phyloP scores from a whole-genome alignment of 140 eudicot genomes.

The Stevia rebaudiana region DNA sequence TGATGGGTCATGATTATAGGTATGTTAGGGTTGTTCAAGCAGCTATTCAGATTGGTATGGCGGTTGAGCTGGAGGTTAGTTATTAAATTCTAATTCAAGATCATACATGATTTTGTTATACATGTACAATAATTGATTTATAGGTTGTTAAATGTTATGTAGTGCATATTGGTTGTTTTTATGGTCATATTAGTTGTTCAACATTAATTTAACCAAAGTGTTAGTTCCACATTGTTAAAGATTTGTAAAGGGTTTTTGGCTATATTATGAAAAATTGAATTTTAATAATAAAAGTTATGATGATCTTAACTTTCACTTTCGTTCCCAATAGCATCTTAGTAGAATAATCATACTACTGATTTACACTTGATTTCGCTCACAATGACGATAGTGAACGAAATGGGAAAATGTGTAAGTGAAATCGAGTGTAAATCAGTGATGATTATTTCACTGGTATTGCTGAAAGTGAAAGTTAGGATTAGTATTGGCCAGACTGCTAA shows the following conservation, averaged over 20 bases:
- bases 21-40: constrained; percentile 73
- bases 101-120: not conserved
- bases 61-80: constrained; percentile 89
- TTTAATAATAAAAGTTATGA: too few relatives aligned
- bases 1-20: constrained; percentile 65
- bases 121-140: not conserved
- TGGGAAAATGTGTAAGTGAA: too few relatives aligned
- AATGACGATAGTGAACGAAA: too few relatives aligned
- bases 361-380: too few relatives aligned
- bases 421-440: too few relatives aligned
- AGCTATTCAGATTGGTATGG: constrained; percentile 75
- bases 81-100: not conserved
- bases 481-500: too few relatives aligned
- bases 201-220: not conserved
- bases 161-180: not conserved
- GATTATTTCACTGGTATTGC: too few relatives aligned
- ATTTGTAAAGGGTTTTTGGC: not conserved
- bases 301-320: too few relatives aligned
- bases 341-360: too few relatives aligned
- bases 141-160: not conserved
- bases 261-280: too few relatives aligned
- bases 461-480: too few relatives aligned
- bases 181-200: not conserved
- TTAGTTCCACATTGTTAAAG: not conserved
- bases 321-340: too few relatives aligned